Evolutionary conservation across 805 yeast genomes (phyloP).

Genomic region (Lipomyces sp.): DNA sequence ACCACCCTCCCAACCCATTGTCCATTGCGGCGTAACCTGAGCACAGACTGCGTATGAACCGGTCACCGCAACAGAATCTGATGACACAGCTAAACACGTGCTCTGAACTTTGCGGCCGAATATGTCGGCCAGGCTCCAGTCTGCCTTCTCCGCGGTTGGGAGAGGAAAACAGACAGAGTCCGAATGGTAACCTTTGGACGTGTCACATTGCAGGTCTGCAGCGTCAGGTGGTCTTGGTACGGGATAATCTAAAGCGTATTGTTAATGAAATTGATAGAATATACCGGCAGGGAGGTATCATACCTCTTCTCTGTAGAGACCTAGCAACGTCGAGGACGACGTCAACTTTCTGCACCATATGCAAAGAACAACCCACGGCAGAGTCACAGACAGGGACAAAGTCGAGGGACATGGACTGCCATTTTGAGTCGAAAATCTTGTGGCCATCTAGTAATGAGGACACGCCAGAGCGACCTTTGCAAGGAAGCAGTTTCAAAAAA

Average conservation of each 20-base stretch:
- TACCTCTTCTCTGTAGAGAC: slow-evolving; percentile 50
- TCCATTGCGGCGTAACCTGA: slow-evolving; percentile 16
- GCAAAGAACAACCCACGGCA: slow-evolving; percentile 44
- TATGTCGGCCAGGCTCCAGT: slow-evolving; percentile 57
- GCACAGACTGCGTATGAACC: slow-evolving; percentile 12
- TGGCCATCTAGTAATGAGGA: slow-evolving; percentile 78
- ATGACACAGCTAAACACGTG: slow-evolving; percentile 52
- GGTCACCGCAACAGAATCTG: slow-evolving; percentile 1
- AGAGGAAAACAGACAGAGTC: slow-evolving; percentile 77
- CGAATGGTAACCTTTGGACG: slow-evolving; percentile 51
- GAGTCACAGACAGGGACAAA: slow-evolving; percentile 54
- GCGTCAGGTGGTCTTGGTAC: slow-evolving; percentile 79
- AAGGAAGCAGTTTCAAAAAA: slow-evolving; percentile 81
- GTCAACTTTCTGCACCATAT: slow-evolving; percentile 64
- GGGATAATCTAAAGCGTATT: slow-evolving; percentile 45
- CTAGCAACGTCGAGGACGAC: slow-evolving; percentile 69
- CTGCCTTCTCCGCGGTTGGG: slow-evolving; percentile 47
- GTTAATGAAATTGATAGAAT: background rate
- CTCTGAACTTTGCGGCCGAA: slow-evolving; percentile 71
- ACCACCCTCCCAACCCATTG: slow-evolving; percentile 14
- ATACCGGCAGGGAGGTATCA: too few relatives aligned
- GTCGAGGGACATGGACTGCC: slow-evolving; percentile 94
- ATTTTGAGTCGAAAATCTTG: slow-evolving; percentile 73
- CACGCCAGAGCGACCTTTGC: slow-evolving; percentile 87
- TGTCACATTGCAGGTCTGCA: slow-evolving; percentile 70